These are phyloP conservation scores for Penicillium canescens DNA, from an alignment of 495 filamentous ascomycete species.

Conservation along the genomic window DNA sequence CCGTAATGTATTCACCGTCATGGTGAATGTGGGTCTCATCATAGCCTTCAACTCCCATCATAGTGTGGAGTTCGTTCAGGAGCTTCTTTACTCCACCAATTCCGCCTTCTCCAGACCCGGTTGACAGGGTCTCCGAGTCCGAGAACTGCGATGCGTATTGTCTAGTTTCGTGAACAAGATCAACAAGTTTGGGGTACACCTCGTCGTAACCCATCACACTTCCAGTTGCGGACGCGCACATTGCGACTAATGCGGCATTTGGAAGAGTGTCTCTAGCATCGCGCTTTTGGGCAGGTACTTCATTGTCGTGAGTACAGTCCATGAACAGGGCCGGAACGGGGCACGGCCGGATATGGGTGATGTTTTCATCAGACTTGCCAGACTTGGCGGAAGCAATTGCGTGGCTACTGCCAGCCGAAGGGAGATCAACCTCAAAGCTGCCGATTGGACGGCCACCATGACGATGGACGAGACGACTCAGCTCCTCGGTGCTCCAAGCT, in stretches of 20 bases:
- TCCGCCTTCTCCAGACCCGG: slow-evolving; percentile 68
- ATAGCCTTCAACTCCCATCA: slow-evolving; percentile 93
- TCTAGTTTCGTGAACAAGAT: slow-evolving; percentile 85
- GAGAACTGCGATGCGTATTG: slow-evolving; percentile 76
- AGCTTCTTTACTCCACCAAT: slow-evolving; percentile 89
- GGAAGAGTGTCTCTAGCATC: slow-evolving; percentile 93
- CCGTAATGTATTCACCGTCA: slow-evolving; percentile 91
- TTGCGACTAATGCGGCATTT: slow-evolving; percentile 90
- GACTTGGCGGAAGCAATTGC: slow-evolving; percentile 38
- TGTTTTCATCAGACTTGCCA: slow-evolving; percentile 54
- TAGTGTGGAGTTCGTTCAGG: slow-evolving; percentile 85
- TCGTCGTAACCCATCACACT: slow-evolving; percentile 99
- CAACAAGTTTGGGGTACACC: slow-evolving; percentile 86
- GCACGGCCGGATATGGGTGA: slow-evolving; percentile 73
- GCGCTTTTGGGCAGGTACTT: slow-evolving; percentile 91
- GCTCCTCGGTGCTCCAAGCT: slow-evolving; percentile 89
- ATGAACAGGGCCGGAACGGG: slow-evolving; percentile 95
- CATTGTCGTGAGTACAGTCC: slow-evolving; percentile 99
- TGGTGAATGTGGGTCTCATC: slow-evolving; percentile 97
- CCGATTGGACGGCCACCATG: slow-evolving; percentile 94
- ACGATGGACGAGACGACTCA: slow-evolving; percentile 89
- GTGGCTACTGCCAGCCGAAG: slow-evolving; percentile 40
- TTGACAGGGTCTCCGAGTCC: slow-evolving; percentile 50
- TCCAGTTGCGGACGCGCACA: slow-evolving; percentile 92
- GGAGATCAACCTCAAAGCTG: slow-evolving; percentile 82